Evolutionary conservation across 2,329 filamentous ascomycete genomes (phyloP).

Genomic region (Alternaria dauci): DNA sequence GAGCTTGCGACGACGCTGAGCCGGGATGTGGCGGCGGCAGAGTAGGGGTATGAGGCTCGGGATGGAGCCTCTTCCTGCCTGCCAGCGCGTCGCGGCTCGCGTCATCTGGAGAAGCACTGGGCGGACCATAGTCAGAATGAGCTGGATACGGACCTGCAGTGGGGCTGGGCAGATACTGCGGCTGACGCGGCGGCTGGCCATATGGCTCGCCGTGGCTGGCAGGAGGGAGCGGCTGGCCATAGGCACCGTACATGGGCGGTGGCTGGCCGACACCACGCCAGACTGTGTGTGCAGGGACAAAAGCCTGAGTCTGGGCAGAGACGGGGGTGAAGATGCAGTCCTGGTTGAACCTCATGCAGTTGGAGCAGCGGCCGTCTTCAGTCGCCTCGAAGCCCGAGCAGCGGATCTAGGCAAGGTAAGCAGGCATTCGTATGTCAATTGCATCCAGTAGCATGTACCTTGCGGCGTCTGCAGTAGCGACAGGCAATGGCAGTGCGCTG

Average conservation of each 20-base stretch:
- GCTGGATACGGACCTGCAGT: conserved; percentile 55
- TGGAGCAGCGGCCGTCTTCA: conserved; percentile 75
- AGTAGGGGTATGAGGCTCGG: conserved; percentile 61
- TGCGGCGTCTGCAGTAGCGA: conserved; percentile 66
- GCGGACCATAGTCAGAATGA: conserved; percentile 44
- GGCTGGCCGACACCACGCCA: conserved; percentile 58
- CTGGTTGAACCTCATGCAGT: conserved; percentile 77
- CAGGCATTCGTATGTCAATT: background rate
- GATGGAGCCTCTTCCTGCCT: conserved; percentile 57
- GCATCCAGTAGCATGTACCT: conserved; percentile 53
- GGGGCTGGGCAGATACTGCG: conserved; percentile 56
- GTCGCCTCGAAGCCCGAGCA: conserved; percentile 79
- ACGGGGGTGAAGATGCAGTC: conserved; percentile 81
- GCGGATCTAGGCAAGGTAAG: conserved; percentile 66
- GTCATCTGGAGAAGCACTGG: conserved; percentile 50
- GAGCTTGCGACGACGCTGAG: conserved; percentile 53
- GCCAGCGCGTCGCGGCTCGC: conserved; percentile 49
- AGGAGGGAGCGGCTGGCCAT: conserved; percentile 59
- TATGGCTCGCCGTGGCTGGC: conserved; percentile 47
- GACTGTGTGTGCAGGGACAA: conserved; percentile 75
- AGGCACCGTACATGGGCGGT: conserved; percentile 62
- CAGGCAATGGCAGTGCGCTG: conserved; percentile 69
- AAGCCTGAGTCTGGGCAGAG: conserved; percentile 76
- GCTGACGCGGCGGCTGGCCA: conserved; percentile 51
- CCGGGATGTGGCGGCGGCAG: conserved; percentile 59